Evolutionary conservation across 2,329 filamentous ascomycete genomes (phyloP).

Genomic region (Colletotrichum zoysiae): DNA sequence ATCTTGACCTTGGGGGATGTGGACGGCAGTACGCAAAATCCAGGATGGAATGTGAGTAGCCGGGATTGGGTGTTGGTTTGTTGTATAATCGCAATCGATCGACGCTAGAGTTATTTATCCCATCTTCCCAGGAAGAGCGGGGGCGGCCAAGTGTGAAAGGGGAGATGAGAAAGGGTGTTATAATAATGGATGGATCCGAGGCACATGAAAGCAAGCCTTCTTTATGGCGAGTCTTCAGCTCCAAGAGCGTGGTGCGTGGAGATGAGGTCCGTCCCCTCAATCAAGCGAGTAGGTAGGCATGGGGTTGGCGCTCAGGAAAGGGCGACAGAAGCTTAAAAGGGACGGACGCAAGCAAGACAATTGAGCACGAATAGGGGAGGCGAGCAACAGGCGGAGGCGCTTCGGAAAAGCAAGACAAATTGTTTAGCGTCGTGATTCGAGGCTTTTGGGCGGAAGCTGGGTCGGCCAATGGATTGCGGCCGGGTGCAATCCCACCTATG

Average conservation of each 20-base stretch:
- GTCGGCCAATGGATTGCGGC: constrained; percentile 22
- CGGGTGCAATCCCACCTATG: constrained; percentile 24
- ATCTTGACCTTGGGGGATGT: constrained; percentile 1
- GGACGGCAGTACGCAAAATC: constrained; percentile 1
- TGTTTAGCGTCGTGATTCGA: constrained; percentile 37
- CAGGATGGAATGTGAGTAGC: background rate
- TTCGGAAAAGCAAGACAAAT: constrained; percentile 35
- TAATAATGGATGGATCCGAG: constrained; percentile 12
- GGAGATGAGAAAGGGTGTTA: constrained; percentile 5
- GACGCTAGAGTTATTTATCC: background rate
- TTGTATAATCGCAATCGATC: background rate
- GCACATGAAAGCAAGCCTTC: background rate
- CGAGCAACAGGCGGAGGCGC: constrained; percentile 28
- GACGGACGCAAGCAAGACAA: constrained; percentile 40
- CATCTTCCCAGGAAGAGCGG: background rate
- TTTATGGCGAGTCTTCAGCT: constrained; percentile 23
- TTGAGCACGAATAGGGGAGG: constrained; percentile 37
- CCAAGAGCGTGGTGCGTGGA: constrained; percentile 14
- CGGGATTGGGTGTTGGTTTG: background rate
- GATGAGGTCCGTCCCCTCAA: constrained; percentile 32
- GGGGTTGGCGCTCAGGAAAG: constrained; percentile 36
- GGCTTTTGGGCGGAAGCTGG: constrained; percentile 37
- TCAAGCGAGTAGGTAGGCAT: constrained; percentile 9
- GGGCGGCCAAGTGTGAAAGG: background rate
- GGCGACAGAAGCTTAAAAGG: constrained; percentile 42